Evolutionary conservation across 2,329 filamentous ascomycete species (phyloP), one percentile per base, ranked within the genome.

Genomic region (Aspergillus versicolor): DNA sequence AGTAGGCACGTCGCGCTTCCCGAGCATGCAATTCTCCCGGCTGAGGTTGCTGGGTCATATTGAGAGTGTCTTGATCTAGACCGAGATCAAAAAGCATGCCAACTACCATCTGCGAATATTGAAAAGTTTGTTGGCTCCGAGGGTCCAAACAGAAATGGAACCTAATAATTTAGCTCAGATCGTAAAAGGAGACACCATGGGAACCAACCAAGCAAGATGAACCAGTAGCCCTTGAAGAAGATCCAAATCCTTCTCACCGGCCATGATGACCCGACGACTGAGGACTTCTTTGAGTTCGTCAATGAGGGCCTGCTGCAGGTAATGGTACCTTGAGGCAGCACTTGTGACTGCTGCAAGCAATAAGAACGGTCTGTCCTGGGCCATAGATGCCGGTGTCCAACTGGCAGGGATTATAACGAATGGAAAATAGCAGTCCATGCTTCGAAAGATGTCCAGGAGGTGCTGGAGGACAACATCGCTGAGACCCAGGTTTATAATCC

Each of bases 121-220:
- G 51, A 13, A 46, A 53, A 6, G 51, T 46, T 17, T 53, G 51
- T 7, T 21, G 41, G 19, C 51, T 53, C 38, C 51, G 17, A 4
- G 51, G 51, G 30, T 45, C 34, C 17, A 53, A 37, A 17, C 43
- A 24, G 51, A 53, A 53, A 24, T 53, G 51, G n/a, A 53, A 53
- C 51, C 51, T 53, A 13, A 40, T 40, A 1, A n/a, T 15, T 38
- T 13, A 37, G 15, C 15, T 41, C n/a, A 22, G 19, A 11, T 5
- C 15, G 37, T 8, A 30, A 1, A 9, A 21, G 13, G n/a, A 3
- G 13, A 30, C 6, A 24, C 1, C 24, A 24, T 4, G 27, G 27
- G 27, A 27, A 19, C 30, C 4, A 17, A 45, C 51, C 51, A 53
- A 5, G 51, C 41, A 37, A 53, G 51, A 34, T 53, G 51, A 30